Percentiles rank a stretch among this genome's conserved stretches.
These are phyloP conservation scores for Umbilicus rupestris DNA, from an alignment of 164 flowering plant species.

Conservation along the genomic window DNA sequence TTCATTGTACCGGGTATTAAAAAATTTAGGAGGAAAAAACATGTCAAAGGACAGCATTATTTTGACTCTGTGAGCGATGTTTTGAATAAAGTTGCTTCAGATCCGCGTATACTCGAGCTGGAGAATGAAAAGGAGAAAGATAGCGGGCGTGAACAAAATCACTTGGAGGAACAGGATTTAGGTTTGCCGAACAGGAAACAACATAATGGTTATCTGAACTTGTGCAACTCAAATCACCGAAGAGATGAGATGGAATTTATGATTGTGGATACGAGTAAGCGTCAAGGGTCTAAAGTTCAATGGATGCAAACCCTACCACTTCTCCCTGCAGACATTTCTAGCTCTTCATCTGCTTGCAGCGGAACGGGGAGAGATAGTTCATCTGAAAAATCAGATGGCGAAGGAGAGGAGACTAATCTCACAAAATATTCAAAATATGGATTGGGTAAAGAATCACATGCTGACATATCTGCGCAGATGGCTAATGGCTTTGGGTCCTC, in stretches of 20 bases:
- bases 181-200: slow-evolving; percentile 10
- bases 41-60: slow-evolving; percentile 24
- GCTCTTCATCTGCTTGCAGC: slow-evolving; percentile 11
- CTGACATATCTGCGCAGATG: slow-evolving; percentile 14
- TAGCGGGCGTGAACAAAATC: not conserved
- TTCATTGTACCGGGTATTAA: slow-evolving; percentile 21
- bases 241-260: slow-evolving; percentile 11
- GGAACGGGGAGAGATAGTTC: slow-evolving; percentile 13
- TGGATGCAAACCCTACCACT: slow-evolving; percentile 14
- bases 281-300: slow-evolving; percentile 13
- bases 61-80: slow-evolving; percentile 23
- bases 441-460: slow-evolving; percentile 10
- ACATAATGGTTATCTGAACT: slow-evolving; percentile 16
- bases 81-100: slow-evolving; percentile 18
- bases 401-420: slow-evolving; percentile 11
- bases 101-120: slow-evolving; percentile 20
- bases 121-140: slow-evolving; percentile 11
- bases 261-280: slow-evolving; percentile 20
- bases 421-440: slow-evolving; percentile 1
- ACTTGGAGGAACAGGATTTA: not conserved
- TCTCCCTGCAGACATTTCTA: slow-evolving; percentile 5
- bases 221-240: slow-evolving; percentile 9
- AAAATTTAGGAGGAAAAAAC: slow-evolving; percentile 19
- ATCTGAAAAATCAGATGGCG: slow-evolving; percentile 14
- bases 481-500: slow-evolving; percentile 4